Evolutionary conservation across 2,329 filamentous ascomycete species (phyloP), one percentile per base, ranked within the genome.

Genomic region (Penicillium sp.): DNA sequence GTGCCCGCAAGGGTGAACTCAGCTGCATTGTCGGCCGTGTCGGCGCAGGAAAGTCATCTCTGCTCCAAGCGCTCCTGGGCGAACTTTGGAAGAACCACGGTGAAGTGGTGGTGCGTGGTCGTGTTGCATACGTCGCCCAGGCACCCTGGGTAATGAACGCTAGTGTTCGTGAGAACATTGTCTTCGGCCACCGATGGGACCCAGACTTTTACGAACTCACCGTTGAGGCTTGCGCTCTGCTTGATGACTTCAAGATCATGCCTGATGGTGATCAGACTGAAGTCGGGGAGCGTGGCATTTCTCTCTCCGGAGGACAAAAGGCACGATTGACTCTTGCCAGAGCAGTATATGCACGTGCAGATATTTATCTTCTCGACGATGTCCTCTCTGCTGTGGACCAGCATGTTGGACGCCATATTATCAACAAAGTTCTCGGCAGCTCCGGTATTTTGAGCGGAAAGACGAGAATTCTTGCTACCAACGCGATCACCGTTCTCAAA

Each of bases 121-220:
- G 82, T 23, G 84, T 91, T 33, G 94, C 94, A 1, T 99, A 97
- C 69, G 94, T 96, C 52, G 90, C 91, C 13, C 95, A 99, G 71
- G 86, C 90, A 65, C 80, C 91, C 17, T 99, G 95, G 94, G 89
- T 99, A 46, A 93, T 97, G 86, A 99, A 99, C 68, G 94, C 94
- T 7, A 96, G 90, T 24, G 92, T 99, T 50, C 90, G 91, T 64
- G 94, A 99, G 68, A 99, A 99, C 68, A 96, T 99, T 62, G 81
- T 97, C 4, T 99, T 99, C 67, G 94, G 94, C 1, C 91, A 99
- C 74, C 87, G 90, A 40, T 97, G 89, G 79, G 93, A 99, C 72
- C 87, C 92, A 4, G 83, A 87, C 24, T 99, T 99, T 73, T 99
- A 99, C 74, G 90, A 97, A 49, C 87, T 89, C 66, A 97, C 93